These are phyloP conservation scores for Phanerochaete carnosa DNA, from an alignment of 768 basidiomycete species.

Conservation along the genomic window DNA sequence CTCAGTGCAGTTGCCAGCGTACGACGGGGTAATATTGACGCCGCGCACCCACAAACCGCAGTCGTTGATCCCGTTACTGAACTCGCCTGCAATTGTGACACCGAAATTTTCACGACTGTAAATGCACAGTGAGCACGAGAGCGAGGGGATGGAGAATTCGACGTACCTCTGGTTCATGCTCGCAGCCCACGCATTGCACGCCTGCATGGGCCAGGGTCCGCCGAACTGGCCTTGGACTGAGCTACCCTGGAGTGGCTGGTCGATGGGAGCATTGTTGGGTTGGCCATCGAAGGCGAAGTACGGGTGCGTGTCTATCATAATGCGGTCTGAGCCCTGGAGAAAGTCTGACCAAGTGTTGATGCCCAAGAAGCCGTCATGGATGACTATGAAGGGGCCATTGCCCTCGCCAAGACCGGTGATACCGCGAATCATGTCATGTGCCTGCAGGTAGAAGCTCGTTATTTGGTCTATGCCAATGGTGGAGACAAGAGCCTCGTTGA, in stretches of 20 bases:
- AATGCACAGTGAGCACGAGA: neutral
- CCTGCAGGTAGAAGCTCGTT: slow-evolving; percentile 55
- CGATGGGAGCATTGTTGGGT: slow-evolving; percentile 35
- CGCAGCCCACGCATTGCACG: slow-evolving; percentile 44
- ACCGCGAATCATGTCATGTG: slow-evolving; percentile 60
- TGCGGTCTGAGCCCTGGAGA: slow-evolving; percentile 34
- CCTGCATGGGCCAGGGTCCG: slow-evolving; percentile 30
- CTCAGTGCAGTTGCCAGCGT: slow-evolving; percentile 32
- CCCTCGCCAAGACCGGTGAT: slow-evolving; percentile 75
- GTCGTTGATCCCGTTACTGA: slow-evolving; percentile 60
- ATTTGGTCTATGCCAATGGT: slow-evolving; percentile 53
- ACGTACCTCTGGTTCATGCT: slow-evolving; percentile 40
- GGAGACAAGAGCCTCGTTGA: slow-evolving; percentile 57
- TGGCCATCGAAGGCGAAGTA: slow-evolving; percentile 39
- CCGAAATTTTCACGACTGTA: slow-evolving; percentile 53
- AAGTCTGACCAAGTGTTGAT: slow-evolving; percentile 38
- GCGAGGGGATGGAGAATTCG: neutral
- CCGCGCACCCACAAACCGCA: slow-evolving; percentile 52
- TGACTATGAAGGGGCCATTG: slow-evolving; percentile 49
- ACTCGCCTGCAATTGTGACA: slow-evolving; percentile 71
- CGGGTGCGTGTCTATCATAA: slow-evolving; percentile 42
- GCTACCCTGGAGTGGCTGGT: slow-evolving; percentile 35
- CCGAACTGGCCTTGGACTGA: slow-evolving; percentile 16
- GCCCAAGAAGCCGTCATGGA: slow-evolving; percentile 55
- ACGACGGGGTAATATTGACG: slow-evolving; percentile 22